These are phyloP conservation scores for Mortierella sp. DNA, from an alignment of 371 early-diverging fungal species.

Conservation along the genomic window DNA sequence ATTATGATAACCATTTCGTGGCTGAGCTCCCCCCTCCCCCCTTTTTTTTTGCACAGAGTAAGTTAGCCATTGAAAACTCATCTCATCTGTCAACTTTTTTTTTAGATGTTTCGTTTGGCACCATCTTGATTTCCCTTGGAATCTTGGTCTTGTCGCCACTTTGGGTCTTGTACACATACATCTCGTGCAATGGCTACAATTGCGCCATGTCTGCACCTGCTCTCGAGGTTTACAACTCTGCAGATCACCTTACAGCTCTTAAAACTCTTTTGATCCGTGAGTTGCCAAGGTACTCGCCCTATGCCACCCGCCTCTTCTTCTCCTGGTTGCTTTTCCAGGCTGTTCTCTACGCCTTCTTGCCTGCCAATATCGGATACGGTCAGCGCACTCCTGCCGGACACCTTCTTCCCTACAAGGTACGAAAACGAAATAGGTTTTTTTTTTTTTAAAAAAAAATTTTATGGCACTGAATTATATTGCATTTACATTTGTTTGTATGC, in stretches of 20 bases:
- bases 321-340: conserved; percentile 82
- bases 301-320: conserved; percentile 68
- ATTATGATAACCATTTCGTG: neutral
- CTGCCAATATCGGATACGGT: conserved; percentile 78
- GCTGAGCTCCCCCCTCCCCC: neutral
- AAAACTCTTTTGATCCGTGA: conserved; percentile 37
- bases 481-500: neutral
- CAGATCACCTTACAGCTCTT: conserved; percentile 40
- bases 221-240: conserved; percentile 52
- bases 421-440: neutral
- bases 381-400: conserved; percentile 89
- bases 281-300: conserved; percentile 57
- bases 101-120: conserved; percentile 65
- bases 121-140: conserved; percentile 61
- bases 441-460: too few relatives aligned
- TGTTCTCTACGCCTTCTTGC: conserved; percentile 72
- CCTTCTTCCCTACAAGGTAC: conserved; percentile 73
- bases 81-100: neutral
- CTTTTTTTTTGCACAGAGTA: neutral
- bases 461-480: neutral
- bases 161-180: conserved; percentile 76
- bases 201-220: conserved; percentile 75
- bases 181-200: conserved; percentile 70
- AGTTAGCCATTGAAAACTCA: neutral
- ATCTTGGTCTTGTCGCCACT: conserved; percentile 74